Conservation (phyloP, 345 rosid genomes). For the sweet orange (Citrus sinensis) region DVS_A1.0 CM039161.1:22406501-22407000, state of each 20-base stretch:
- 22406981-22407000: background rate
- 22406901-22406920: too few species aligned
- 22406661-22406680: background rate
- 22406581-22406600: slow-evolving; percentile 4
- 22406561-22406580: slow-evolving; percentile 41
- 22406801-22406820: too few species aligned
- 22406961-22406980: background rate
- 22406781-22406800: too few species aligned
- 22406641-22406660: background rate
- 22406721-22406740: background rate
- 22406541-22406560: slow-evolving; percentile 32
- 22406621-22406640: background rate
- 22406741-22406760: too few species aligned
- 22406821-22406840: too few species aligned
- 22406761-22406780: too few species aligned
- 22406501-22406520: slow-evolving; percentile 22
- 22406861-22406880: too few species aligned
- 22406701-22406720: background rate
- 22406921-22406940: too few species aligned
- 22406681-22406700: background rate
- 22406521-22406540: slow-evolving; percentile 32
- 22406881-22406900: too few species aligned
- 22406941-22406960: too few species aligned
- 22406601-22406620: background rate
- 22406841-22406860: too few species aligned